Conservation (phyloP, 768 basidiomycete species). For the Trametes cingulata region DNA sequence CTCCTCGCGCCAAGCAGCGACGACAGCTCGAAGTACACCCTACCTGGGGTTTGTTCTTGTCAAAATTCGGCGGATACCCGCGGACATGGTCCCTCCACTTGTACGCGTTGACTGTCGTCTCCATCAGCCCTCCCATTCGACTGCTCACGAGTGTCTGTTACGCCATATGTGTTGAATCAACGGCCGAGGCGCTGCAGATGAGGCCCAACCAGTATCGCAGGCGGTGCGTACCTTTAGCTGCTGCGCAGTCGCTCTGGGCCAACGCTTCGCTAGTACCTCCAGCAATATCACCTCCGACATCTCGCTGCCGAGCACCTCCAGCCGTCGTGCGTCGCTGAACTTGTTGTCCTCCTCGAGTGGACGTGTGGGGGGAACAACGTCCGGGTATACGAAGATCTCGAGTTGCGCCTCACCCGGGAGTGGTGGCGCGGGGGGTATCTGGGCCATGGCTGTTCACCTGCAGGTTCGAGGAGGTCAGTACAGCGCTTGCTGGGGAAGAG, state of each 20-base stretch:
- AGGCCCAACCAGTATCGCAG: neutral
- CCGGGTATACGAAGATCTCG: slow-evolving; percentile 7
- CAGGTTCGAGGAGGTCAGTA: too few species aligned
- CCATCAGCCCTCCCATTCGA: slow-evolving; percentile 5
- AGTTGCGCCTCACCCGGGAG: slow-evolving; percentile 4
- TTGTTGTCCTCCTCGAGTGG: slow-evolving; percentile 4
- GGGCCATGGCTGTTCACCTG: neutral
- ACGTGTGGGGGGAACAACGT: neutral
- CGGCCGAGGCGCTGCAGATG: neutral
- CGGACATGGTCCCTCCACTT: slow-evolving; percentile 7
- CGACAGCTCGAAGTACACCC: neutral
- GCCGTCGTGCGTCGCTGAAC: slow-evolving; percentile 2
- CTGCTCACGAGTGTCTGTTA: neutral
- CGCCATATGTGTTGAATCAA: too few species aligned
- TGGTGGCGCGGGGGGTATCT: neutral
- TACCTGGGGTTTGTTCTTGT: slow-evolving; percentile 3
- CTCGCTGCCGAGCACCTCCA: slow-evolving; percentile 2
- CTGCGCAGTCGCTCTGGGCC: neutral
- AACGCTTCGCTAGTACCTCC: neutral
- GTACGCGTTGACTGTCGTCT: slow-evolving; percentile 6
- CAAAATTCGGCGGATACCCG: slow-evolving; percentile 1
- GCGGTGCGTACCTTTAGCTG: neutral
- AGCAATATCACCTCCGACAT: neutral
- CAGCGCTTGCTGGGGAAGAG: neutral
- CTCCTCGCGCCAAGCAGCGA: too few species aligned